Evolutionary conservation across 2,329 filamentous ascomycete species (phyloP).

Genomic region (Ceratocystis colombiana): DNA sequence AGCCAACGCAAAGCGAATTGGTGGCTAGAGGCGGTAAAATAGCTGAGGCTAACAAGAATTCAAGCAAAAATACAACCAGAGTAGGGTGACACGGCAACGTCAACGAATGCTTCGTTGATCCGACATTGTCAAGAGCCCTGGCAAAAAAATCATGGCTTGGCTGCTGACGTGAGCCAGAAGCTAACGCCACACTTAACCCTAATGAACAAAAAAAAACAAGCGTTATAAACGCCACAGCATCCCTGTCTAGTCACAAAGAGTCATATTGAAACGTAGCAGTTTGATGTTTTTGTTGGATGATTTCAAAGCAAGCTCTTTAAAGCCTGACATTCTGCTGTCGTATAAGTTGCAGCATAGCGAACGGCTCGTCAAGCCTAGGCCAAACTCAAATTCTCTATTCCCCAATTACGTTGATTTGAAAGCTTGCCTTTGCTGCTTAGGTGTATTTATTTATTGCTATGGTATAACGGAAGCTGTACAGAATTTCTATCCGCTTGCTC

Average conservation of each 20-base stretch:
- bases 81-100: background rate
- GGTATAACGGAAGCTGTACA: background rate
- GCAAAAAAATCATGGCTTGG: conserved; percentile 19
- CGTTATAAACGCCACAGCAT: background rate
- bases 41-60: background rate
- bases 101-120: background rate
- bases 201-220: background rate
- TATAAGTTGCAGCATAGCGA: conserved; percentile 9
- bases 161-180: conserved; percentile 13
- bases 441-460: background rate
- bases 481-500: background rate
- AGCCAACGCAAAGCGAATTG: background rate
- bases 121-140: background rate
- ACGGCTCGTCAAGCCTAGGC: background rate
- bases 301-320: conserved; percentile 34
- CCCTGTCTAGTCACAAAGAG: background rate
- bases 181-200: conserved; percentile 24
- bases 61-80: background rate
- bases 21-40: background rate
- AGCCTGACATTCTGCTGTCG: conserved; percentile 2
- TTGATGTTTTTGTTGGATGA: conserved; percentile 26
- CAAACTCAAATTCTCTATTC: background rate
- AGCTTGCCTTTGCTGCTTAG: background rate
- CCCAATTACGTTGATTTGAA: background rate
- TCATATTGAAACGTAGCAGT: background rate